Percentiles rank a stretch among this genome's conserved stretches.
phyloP scores from a whole-genome alignment of 1,284 basidiomycete genomes.

The Pseudomicrostroma phylloplanum region DNA sequence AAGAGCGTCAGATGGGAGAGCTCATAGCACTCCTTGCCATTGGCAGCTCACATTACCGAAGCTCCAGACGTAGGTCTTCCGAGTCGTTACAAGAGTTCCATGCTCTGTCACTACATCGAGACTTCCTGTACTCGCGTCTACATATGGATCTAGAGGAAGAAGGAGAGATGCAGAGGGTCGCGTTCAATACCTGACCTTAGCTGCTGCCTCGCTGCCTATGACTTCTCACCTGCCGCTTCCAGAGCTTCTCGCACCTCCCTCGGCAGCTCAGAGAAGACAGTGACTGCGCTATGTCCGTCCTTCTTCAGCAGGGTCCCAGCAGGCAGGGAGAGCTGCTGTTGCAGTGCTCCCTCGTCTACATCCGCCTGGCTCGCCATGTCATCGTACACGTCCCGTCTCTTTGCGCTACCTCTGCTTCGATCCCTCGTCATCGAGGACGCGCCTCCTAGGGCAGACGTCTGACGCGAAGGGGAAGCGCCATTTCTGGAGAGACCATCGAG shows the following conservation, averaged over 20 bases:
- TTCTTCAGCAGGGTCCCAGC: constrained; percentile 28
- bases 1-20: too few relatives aligned
- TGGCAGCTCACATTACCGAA: constrained; percentile 23
- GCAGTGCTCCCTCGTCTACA: too few relatives aligned
- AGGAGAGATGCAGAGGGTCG: not conserved
- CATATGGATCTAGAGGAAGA: constrained; percentile 23
- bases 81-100: constrained; percentile 31
- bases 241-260: constrained; percentile 26
- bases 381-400: too few relatives aligned
- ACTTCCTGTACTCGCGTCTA: constrained; percentile 26
- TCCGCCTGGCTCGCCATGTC: too few relatives aligned
- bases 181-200: not conserved
- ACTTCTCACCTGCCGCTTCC: constrained; percentile 12
- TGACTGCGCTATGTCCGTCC: constrained; percentile 30
- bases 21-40: too few relatives aligned
- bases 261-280: constrained; percentile 27
- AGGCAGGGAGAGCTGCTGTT: constrained; percentile 12
- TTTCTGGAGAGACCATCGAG: too few relatives aligned
- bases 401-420: too few relatives aligned
- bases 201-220: not conserved
- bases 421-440: too few relatives aligned
- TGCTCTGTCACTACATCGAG: constrained; percentile 36
- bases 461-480: too few relatives aligned
- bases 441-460: too few relatives aligned
- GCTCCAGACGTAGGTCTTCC: constrained; percentile 41